phyloP scores from a whole-genome alignment of 2,329 filamentous ascomycete species.

The Seiridium cupressi region DNA sequence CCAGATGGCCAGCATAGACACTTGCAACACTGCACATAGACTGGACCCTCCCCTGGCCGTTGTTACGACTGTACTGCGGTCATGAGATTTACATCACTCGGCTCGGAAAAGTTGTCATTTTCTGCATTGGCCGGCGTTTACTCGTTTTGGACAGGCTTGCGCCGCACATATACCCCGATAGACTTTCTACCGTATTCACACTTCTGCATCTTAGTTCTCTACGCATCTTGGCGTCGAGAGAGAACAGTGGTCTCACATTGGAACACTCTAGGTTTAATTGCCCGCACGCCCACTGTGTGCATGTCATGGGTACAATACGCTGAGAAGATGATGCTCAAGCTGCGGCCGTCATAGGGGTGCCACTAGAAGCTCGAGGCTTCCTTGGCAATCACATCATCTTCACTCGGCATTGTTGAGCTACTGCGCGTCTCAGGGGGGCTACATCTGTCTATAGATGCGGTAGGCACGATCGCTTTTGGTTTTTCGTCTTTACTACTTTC shows the following conservation, averaged over 20 bases:
- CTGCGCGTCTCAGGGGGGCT: neutral
- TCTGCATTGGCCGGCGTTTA: constrained; percentile 12
- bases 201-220: neutral
- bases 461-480: neutral
- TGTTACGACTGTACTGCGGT: neutral
- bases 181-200: constrained; percentile 7
- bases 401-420: neutral
- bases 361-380: too few relatives aligned
- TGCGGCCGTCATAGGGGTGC: too few relatives aligned
- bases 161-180: constrained; percentile 11
- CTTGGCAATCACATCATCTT: too few relatives aligned
- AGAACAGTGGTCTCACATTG: too few relatives aligned
- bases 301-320: too few relatives aligned
- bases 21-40: constrained; percentile 13
- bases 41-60: constrained; percentile 9
- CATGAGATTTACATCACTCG: neutral
- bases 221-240: neutral
- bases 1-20: constrained; percentile 9
- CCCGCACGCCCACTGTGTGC: too few relatives aligned
- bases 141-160: constrained; percentile 1
- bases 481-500: neutral
- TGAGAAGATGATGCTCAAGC: too few relatives aligned
- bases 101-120: constrained; percentile 10
- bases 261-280: too few relatives aligned
- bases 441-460: neutral